A percentile compares a stretch with the other conserved stretches of the same genome.
Conservation (phyloP, 2,329 filamentous ascomycete genomes). For the Penicillium psychrosexuale region DNA sequence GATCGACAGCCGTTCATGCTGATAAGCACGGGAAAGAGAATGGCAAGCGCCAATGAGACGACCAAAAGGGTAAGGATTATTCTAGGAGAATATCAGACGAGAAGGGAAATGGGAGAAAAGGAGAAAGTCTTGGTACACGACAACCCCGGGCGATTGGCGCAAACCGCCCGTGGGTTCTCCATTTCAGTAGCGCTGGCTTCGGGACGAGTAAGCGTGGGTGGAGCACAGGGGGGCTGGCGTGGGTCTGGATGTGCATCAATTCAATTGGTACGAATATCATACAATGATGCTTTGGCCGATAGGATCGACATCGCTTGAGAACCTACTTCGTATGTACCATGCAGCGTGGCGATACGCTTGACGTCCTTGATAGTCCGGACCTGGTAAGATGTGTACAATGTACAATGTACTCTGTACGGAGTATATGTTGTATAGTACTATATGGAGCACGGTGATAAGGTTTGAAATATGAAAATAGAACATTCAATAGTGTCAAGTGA, state of each 20-base stretch:
- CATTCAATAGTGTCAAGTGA: conserved; percentile 15
- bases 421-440: neutral
- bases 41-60: conserved; percentile 17
- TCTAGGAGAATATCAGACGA: conserved; percentile 10
- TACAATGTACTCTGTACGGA: neutral
- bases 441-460: neutral
- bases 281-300: conserved; percentile 14
- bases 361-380: neutral
- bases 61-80: conserved; percentile 24
- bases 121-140: conserved; percentile 11
- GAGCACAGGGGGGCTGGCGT: conserved; percentile 13
- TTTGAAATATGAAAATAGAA: conserved; percentile 10
- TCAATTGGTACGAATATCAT: conserved; percentile 18
- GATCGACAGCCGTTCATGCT: conserved; percentile 25
- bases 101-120: conserved; percentile 6
- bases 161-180: conserved; percentile 21
- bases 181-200: conserved; percentile 12
- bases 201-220: conserved; percentile 13
- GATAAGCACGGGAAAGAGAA: conserved; percentile 19
- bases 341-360: neutral
- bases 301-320: conserved; percentile 21
- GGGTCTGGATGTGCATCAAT: conserved; percentile 12
- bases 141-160: conserved; percentile 18
- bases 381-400: neutral
- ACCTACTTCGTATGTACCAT: conserved; percentile 1